Percentiles rank a stretch among this genome's conserved stretches.
phyloP scores from a whole-genome alignment of 345 rosid genomes.

The Citrus hindsii region DNA sequence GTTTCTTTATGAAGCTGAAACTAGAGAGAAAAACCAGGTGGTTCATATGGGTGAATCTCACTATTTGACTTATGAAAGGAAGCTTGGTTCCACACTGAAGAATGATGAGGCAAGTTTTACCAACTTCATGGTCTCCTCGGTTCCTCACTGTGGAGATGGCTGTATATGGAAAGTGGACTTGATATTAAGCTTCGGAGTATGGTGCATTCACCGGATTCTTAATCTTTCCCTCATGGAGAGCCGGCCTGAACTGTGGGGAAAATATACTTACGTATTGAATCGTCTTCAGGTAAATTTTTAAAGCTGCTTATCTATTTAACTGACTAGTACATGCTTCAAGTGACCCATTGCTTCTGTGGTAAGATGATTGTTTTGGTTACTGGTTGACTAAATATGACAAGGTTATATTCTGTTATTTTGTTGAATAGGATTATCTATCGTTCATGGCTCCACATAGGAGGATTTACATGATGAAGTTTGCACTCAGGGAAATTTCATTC shows the following conservation, averaged over 20 bases:
- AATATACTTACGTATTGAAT: slow-evolving; percentile 90
- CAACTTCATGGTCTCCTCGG: slow-evolving; percentile 46
- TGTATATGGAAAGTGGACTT: slow-evolving; percentile 85
- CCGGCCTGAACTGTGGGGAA: slow-evolving; percentile 98
- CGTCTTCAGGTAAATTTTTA: slow-evolving; percentile 78
- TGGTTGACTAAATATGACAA: not conserved
- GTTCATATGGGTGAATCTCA: slow-evolving; percentile 48
- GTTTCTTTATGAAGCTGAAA: slow-evolving; percentile 68
- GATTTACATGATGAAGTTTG: not conserved
- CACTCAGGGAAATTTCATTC: not conserved
- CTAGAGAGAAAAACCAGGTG: slow-evolving; percentile 49
- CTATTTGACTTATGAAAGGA: slow-evolving; percentile 30
- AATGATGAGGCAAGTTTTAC: slow-evolving; percentile 25
- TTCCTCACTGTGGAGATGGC: slow-evolving; percentile 93
- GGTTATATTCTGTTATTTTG: too few relatives aligned
- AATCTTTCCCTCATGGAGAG: slow-evolving; percentile 93
- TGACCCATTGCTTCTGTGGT: not conserved
- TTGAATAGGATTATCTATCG: not conserved
- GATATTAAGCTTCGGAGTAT: slow-evolving; percentile 88
- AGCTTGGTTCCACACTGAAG: slow-evolving; percentile 22
- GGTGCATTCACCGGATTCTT: slow-evolving; percentile 95
- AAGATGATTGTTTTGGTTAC: not conserved
- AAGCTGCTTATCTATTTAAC: not conserved
- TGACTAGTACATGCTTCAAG: not conserved
- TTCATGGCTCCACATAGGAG: not conserved